These are phyloP conservation scores for Sophora flavescens DNA, from an alignment of 306 rosid species.

Conservation along the genomic window DNA sequence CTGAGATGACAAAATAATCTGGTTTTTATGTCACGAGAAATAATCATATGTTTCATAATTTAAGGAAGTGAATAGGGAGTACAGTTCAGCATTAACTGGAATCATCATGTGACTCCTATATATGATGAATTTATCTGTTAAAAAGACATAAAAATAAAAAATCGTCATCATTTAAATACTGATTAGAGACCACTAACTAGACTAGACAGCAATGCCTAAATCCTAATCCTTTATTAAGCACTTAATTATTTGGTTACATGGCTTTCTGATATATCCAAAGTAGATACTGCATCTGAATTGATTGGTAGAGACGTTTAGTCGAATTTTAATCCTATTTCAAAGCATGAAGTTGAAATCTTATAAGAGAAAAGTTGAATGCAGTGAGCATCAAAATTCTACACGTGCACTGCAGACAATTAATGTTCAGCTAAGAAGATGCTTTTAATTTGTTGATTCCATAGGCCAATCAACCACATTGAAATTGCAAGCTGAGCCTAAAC, in stretches of 20 bases:
- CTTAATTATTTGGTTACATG: neutral
- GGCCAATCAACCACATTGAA: slow-evolving; percentile 15
- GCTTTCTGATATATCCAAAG: slow-evolving; percentile 6
- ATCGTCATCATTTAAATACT: neutral
- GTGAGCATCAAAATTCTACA: slow-evolving; percentile 21
- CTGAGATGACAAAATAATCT: neutral
- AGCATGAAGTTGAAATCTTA: slow-evolving; percentile 9
- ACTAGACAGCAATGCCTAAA: neutral
- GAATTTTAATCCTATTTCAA: neutral
- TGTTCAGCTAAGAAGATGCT: slow-evolving; percentile 11
- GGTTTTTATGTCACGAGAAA: neutral
- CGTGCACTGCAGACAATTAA: slow-evolving; percentile 35
- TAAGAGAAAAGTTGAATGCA: slow-evolving; percentile 19
- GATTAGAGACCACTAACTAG: neutral
- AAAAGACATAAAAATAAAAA: neutral
- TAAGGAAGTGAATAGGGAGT: slow-evolving; percentile 6
- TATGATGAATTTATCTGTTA: slow-evolving; percentile 10
- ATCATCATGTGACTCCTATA: slow-evolving; percentile 33
- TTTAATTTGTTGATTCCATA: slow-evolving; percentile 22
- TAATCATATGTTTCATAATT: slow-evolving; percentile 29
- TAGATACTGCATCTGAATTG: neutral
- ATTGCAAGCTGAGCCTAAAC: slow-evolving; percentile 24
- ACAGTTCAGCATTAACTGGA: slow-evolving; percentile 34
- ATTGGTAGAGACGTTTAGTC: neutral
- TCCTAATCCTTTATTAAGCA: neutral